Evolutionary conservation across 164 flowering plant species (phyloP).

Genomic region (Aristolochia contorta): DNA sequence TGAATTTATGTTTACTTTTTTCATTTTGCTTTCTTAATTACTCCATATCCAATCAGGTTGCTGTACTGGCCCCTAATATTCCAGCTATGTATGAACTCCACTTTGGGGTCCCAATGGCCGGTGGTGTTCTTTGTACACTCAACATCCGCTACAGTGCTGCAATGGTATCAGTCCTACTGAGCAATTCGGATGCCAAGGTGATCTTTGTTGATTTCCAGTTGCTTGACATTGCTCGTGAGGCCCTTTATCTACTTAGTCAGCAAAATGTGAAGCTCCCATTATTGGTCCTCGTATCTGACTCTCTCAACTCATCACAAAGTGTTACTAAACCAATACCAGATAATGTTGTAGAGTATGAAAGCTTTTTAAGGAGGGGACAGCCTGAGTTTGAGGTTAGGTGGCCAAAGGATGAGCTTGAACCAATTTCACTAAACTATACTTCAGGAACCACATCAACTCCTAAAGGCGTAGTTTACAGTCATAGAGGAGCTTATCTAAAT

Average conservation of each 20-base stretch:
- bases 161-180: slow-evolving; percentile 20
- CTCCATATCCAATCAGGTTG: slow-evolving; percentile 4
- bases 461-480: slow-evolving; percentile 87
- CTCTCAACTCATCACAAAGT: too few species aligned
- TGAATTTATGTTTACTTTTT: background rate
- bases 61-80: slow-evolving; percentile 26
- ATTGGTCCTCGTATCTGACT: background rate
- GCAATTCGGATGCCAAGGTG: slow-evolving; percentile 22
- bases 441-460: slow-evolving; percentile 91
- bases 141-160: slow-evolving; percentile 28
- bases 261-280: background rate
- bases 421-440: slow-evolving; percentile 76
- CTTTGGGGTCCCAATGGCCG: slow-evolving; percentile 30
- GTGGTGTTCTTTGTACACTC: slow-evolving; percentile 25
- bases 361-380: slow-evolving; percentile 35
- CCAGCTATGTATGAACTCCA: slow-evolving; percentile 35
- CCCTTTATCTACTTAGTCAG: slow-evolving; percentile 24
- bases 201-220: slow-evolving; percentile 46
- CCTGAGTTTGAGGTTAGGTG: slow-evolving; percentile 15
- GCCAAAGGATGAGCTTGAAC: slow-evolving; percentile 61
- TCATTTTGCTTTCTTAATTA: too few species aligned
- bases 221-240: slow-evolving; percentile 32
- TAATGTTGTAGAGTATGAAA: slow-evolving; percentile 52
- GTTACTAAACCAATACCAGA: too few species aligned
- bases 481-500: slow-evolving; percentile 72